These are phyloP conservation scores for Candida gorgasii DNA, from an alignment of 805 yeast genomes.

Conservation along the genomic window DNA sequence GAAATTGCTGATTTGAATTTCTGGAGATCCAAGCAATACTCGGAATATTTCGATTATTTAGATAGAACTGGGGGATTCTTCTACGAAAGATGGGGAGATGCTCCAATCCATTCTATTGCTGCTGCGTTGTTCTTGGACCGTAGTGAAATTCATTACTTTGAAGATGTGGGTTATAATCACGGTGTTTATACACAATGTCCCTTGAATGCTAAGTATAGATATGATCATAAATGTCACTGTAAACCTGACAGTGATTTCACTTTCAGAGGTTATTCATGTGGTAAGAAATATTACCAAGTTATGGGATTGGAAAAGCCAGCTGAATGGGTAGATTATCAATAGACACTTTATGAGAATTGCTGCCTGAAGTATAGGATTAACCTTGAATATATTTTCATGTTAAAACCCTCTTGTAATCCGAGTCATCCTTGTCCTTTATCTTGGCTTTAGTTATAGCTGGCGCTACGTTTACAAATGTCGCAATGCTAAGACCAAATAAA, in stretches of 20 bases:
- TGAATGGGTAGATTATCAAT: conserved; percentile 28
- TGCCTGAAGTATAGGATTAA: too few relatives aligned
- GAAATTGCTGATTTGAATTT: conserved; percentile 74
- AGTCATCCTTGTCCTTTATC: too few relatives aligned
- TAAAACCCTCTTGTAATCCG: too few relatives aligned
- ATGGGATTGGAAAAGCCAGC: conserved; percentile 30
- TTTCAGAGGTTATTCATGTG: conserved; percentile 25
- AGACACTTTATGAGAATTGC: too few relatives aligned
- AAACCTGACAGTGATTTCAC: conserved; percentile 37
- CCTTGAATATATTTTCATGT: too few relatives aligned
- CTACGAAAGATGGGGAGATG: conserved; percentile 92
- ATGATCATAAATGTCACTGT: conserved; percentile 36
- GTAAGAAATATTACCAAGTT: conserved; percentile 31
- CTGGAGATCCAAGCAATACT: conserved; percentile 60
- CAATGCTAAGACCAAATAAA: not conserved
- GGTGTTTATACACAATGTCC: conserved; percentile 68
- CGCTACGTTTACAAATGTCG: not conserved
- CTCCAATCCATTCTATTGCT: conserved; percentile 82
- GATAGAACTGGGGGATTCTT: conserved; percentile 76
- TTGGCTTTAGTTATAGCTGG: too few relatives aligned
- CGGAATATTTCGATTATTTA: conserved; percentile 58
- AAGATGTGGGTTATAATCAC: conserved; percentile 75
- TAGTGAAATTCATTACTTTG: conserved; percentile 67
- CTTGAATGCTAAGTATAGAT: conserved; percentile 27
- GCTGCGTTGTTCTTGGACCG: conserved; percentile 62